These are phyloP conservation scores for Medicago lupulina DNA, from an alignment of 306 rosid species.

Conservation along the genomic window DNA sequence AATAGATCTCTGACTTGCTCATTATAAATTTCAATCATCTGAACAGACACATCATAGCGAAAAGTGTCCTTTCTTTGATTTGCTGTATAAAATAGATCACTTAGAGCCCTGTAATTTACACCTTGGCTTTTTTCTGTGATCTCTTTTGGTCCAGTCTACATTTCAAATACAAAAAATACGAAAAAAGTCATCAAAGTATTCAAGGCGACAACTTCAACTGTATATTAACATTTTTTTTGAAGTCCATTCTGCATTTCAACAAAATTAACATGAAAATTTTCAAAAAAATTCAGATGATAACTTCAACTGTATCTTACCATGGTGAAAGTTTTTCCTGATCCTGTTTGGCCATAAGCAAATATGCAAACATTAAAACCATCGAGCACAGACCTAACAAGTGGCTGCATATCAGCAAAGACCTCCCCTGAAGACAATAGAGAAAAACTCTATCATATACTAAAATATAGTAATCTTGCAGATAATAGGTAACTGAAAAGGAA, in stretches of 20 bases:
- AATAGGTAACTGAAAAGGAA: conserved; percentile 26
- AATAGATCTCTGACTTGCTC: conserved; percentile 98
- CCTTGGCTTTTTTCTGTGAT: conserved; percentile 91
- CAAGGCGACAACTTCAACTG: conserved; percentile 5
- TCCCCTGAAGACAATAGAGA: conserved; percentile 60
- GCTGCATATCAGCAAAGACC: conserved; percentile 89
- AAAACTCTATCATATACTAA: neutral
- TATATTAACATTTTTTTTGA: conserved; percentile 69
- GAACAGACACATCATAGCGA: conserved; percentile 80
- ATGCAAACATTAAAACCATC: conserved; percentile 93
- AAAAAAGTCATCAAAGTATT: conserved; percentile 8
- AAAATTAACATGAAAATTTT: conserved; percentile 27
- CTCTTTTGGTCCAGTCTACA: conserved; percentile 88
- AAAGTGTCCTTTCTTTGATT: conserved; percentile 84
- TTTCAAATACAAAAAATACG: conserved; percentile 34
- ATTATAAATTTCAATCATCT: conserved; percentile 96
- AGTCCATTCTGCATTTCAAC: conserved; percentile 62
- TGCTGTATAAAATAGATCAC: conserved; percentile 84
- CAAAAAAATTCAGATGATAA: neutral
- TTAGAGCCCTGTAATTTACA: conserved; percentile 91
- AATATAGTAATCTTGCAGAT: conserved; percentile 28
- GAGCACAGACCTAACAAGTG: conserved; percentile 85
- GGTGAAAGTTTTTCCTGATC: conserved; percentile 89
- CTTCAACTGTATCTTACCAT: conserved; percentile 60
- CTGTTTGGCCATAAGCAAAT: conserved; percentile 94